A percentile compares a stretch with the other conserved stretches of the same genome.
These are phyloP conservation scores for Coemansia sp. DNA, from an alignment of 192 early-diverging fungal genomes.

Conservation along the genomic window DNA sequence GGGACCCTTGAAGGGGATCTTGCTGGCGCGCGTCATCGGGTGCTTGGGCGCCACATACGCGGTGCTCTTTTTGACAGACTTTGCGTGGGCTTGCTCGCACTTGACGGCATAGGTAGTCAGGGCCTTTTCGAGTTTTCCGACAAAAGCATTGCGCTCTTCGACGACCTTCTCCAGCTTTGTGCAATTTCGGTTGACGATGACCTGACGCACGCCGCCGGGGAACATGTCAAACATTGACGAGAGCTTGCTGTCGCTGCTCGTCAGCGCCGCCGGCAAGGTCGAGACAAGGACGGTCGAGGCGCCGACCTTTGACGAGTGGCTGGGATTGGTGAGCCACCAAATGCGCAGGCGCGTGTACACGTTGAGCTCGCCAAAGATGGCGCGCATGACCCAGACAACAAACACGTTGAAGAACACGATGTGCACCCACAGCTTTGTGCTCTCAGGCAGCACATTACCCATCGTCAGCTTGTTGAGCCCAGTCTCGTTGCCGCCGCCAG, in stretches of 20 bases:
- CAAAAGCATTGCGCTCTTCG: conserved; percentile 60
- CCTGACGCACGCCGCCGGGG: conserved; percentile 72
- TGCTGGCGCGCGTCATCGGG: conserved; percentile 59
- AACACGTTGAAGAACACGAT: conserved; percentile 59
- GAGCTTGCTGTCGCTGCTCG: conserved; percentile 53
- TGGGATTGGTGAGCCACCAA: conserved; percentile 62
- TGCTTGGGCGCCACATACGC: conserved; percentile 48
- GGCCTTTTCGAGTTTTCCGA: conserved; percentile 59
- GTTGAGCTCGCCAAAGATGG: conserved; percentile 68
- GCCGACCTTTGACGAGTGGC: conserved; percentile 58
- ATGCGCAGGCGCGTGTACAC: conserved; percentile 71
- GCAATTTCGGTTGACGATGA: conserved; percentile 74
- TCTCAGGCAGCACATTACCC: conserved; percentile 64
- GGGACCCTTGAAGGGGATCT: too few species aligned
- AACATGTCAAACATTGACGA: conserved; percentile 63
- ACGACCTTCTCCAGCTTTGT: conserved; percentile 59
- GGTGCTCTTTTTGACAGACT: too few species aligned
- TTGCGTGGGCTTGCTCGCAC: conserved; percentile 57
- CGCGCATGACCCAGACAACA: conserved; percentile 52
- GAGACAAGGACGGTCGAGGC: conserved; percentile 80
- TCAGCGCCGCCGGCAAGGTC: too few species aligned
- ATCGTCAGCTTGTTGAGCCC: conserved; percentile 70
- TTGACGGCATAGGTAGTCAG: conserved; percentile 60
- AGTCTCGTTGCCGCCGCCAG: conserved; percentile 24
- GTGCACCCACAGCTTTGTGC: conserved; percentile 74